Evolutionary conservation across 306 rosid species (phyloP), one percentile per base, ranked within the genome.

Genomic region (Sesbania bispinosa): DNA sequence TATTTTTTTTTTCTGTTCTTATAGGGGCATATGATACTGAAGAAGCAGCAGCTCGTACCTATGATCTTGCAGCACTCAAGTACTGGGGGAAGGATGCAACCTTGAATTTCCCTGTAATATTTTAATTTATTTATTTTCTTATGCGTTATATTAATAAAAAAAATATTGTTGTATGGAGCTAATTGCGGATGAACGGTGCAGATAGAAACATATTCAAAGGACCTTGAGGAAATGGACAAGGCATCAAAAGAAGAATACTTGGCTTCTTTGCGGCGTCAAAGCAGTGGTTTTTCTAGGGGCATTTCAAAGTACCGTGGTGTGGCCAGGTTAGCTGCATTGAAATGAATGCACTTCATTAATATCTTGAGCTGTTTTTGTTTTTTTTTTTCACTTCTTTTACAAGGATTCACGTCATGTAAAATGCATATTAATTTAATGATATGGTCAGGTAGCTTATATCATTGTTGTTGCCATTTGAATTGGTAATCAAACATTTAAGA

Each of bases 31-130:
- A 91, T 75, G 96, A 91, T 27, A 82, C 75, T 36, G 99, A 95
- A 79, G 96, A 91, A 59, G 87, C 90, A 43, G 99, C 99, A 0
- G 99, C 96, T 1, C 97, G 85, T 38, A 87, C 96, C 19, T 91
- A 95, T 38, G 99, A 95, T 72, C 97, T 95, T 16, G 99, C 97
- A 46, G 97, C 99, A 41, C 97, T 95, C 0, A 95, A 91, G 48
- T 91, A 95, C 58, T 91, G 99, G 99, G 97, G 99, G 2, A 81
- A 88, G 0, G 79, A 59, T 3, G 83, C 99, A 41, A 85, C 75
- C 32, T 79, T 95, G 81, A 95, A 95, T 85, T 89, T 91, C 9
- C 81, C 93, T 87, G 99, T 95, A 62, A 4, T 57, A 23, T 8
- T 33, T 26, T 26, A 4, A 5, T 19, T 46, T 45, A 0, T 3